phyloP scores from a whole-genome alignment of 2,329 filamentous ascomycete genomes.

The Phaeophleospora eucalypticola region DNA sequence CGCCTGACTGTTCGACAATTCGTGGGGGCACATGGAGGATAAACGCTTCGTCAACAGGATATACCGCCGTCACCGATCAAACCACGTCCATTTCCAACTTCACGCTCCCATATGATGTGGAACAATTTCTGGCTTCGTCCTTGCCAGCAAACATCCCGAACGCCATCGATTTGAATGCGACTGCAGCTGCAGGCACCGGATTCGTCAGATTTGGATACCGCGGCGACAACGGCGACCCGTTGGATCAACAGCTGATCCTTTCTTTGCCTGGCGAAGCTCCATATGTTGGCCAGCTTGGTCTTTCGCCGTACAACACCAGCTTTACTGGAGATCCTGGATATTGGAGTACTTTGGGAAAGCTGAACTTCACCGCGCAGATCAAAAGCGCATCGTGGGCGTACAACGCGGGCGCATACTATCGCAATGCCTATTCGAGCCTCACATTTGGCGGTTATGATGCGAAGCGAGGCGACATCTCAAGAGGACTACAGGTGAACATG shows the following conservation, averaged over 20 bases:
- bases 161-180: not conserved
- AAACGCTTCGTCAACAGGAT: too few relatives aligned
- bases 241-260: not conserved
- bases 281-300: not conserved
- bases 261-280: not conserved
- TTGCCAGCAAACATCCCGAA: not conserved
- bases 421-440: slow-evolving; percentile 26
- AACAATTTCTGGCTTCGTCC: not conserved
- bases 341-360: not conserved
- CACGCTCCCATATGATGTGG: not conserved
- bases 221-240: not conserved
- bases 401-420: slow-evolving; percentile 29
- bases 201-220: not conserved
- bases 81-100: not conserved
- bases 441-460: slow-evolving; percentile 43
- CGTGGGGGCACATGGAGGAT: not conserved
- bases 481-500: not conserved
- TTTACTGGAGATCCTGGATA: not conserved
- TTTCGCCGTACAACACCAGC: not conserved
- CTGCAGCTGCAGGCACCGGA: not conserved
- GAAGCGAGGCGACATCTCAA: not conserved
- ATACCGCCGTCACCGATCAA: not conserved
- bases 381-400: slow-evolving; percentile 24
- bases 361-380: not conserved
- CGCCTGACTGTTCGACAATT: not conserved